A percentile compares a stretch with the other conserved stretches of the same genome.
These are phyloP conservation scores for Syncephalastrum contaminatum DNA, from an alignment of 371 early-diverging fungal genomes.

Conservation along the genomic window DNA sequence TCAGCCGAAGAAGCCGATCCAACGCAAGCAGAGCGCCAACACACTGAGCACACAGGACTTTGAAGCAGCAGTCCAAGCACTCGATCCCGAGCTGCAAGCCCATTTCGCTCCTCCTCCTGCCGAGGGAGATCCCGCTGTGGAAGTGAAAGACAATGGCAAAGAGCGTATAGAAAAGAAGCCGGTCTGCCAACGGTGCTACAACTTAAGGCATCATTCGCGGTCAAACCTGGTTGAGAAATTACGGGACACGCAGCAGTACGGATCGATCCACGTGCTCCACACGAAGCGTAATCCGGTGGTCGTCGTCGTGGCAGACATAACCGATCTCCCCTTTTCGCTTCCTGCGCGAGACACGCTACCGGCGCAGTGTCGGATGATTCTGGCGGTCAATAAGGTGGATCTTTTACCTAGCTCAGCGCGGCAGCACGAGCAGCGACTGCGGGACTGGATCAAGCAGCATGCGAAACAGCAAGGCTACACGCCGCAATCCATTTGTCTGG, in stretches of 20 bases:
- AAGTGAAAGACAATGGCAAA: background rate
- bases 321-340: conserved; percentile 64
- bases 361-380: conserved; percentile 42
- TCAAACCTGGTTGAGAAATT: conserved; percentile 40
- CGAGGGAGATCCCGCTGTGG: conserved; percentile 11
- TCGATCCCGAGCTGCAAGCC: conserved; percentile 39
- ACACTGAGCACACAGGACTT: conserved; percentile 44
- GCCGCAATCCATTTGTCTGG: conserved; percentile 47
- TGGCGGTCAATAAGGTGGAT: conserved; percentile 72
- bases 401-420: conserved; percentile 52
- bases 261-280: conserved; percentile 54
- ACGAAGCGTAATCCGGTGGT: conserved; percentile 55
- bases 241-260: conserved; percentile 53
- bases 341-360: conserved; percentile 40
- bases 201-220: conserved; percentile 49
- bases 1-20: conserved; percentile 16
- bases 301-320: conserved; percentile 61
- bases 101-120: conserved; percentile 13
- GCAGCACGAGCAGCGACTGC: conserved; percentile 50
- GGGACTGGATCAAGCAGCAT: conserved; percentile 56
- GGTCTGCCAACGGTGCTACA: conserved; percentile 67
- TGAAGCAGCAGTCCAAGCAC: conserved; percentile 13
- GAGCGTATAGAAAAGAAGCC: conserved; percentile 11
- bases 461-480: conserved; percentile 40
- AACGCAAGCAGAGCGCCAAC: conserved; percentile 19